Evolutionary conservation across 2,329 filamentous ascomycete genomes (phyloP).

Genomic region (Cytospora schulzeri): DNA sequence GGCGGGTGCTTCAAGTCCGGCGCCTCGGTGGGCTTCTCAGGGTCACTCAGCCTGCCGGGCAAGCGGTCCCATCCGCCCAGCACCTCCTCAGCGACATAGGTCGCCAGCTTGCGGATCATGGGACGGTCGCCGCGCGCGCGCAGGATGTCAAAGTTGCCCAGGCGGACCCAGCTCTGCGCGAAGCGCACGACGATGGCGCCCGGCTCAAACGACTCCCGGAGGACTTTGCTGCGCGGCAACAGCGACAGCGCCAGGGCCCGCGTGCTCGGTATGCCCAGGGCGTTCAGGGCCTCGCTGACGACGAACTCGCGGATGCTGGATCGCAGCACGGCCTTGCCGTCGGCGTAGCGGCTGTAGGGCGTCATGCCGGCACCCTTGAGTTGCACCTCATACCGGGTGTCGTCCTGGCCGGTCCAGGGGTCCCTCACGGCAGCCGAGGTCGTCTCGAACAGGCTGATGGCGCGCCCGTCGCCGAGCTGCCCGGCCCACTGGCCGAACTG

Average conservation of each 20-base stretch:
- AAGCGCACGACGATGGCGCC: slow-evolving; percentile 92
- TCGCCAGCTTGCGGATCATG: slow-evolving; percentile 72
- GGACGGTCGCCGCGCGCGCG: slow-evolving; percentile 77
- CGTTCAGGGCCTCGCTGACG: slow-evolving; percentile 85
- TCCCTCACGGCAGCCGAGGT: slow-evolving; percentile 69
- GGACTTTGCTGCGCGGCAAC: slow-evolving; percentile 70
- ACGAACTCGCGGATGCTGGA: slow-evolving; percentile 94
- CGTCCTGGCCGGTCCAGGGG: slow-evolving; percentile 29
- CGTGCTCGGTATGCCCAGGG: slow-evolving; percentile 82
- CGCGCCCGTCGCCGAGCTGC: slow-evolving; percentile 90
- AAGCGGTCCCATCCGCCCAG: slow-evolving; percentile 86
- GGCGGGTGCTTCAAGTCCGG: slow-evolving; percentile 43
- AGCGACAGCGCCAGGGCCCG: slow-evolving; percentile 82
- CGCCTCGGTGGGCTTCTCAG: slow-evolving; percentile 50
- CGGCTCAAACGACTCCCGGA: slow-evolving; percentile 80
- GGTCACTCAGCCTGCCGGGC: slow-evolving; percentile 61
- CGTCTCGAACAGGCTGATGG: slow-evolving; percentile 90
- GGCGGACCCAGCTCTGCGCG: slow-evolving; percentile 85
- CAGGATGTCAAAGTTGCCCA: slow-evolving; percentile 96
- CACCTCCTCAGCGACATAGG: slow-evolving; percentile 85
- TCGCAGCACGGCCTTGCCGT: slow-evolving; percentile 89
- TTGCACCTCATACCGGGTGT: slow-evolving; percentile 79
- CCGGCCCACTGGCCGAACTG: slow-evolving; percentile 89
- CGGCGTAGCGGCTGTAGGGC: slow-evolving; percentile 93
- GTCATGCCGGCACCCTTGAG: slow-evolving; percentile 92